A percentile compares a stretch with the other conserved stretches of the same genome.
Conservation (phyloP, 2,329 filamentous ascomycete genomes). For the Alternaria atra region DNA sequence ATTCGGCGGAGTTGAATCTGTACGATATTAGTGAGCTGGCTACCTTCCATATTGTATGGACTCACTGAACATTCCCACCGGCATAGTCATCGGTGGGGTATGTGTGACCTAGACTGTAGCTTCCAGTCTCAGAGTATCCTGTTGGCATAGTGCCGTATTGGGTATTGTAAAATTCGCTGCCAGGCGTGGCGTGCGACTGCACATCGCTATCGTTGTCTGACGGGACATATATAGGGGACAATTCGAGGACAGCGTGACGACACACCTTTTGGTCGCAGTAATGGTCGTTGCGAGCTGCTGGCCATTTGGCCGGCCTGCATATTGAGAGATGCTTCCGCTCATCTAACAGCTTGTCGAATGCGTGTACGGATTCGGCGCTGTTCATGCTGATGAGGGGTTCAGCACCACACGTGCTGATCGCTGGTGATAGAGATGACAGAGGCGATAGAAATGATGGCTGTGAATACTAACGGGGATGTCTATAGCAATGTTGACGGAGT, state of each 20-base stretch:
- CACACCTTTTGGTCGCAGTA: neutral
- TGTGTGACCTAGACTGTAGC: neutral
- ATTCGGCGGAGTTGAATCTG: neutral
- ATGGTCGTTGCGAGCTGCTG: conserved; percentile 7
- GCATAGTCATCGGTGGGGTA: neutral
- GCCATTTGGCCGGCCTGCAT: neutral
- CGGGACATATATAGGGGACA: neutral
- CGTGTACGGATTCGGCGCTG: neutral
- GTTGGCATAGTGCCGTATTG: neutral
- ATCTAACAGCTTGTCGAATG: neutral
- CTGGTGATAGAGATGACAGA: neutral
- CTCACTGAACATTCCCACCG: neutral
- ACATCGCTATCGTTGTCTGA: neutral
- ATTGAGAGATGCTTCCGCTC: neutral
- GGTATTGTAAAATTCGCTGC: neutral
- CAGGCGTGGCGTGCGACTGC: neutral
- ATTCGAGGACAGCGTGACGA: neutral
- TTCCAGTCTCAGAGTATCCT: neutral
- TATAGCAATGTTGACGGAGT: neutral
- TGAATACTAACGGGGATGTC: neutral
- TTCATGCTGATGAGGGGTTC: neutral
- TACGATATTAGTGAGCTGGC: neutral
- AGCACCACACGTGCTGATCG: neutral
- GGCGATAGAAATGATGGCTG: neutral
- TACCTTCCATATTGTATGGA: neutral